Percentiles rank a stretch among this genome's conserved stretches.
Conservation (phyloP, 1,284 basidiomycete species). For the Leccinum colubrinum region DNA sequence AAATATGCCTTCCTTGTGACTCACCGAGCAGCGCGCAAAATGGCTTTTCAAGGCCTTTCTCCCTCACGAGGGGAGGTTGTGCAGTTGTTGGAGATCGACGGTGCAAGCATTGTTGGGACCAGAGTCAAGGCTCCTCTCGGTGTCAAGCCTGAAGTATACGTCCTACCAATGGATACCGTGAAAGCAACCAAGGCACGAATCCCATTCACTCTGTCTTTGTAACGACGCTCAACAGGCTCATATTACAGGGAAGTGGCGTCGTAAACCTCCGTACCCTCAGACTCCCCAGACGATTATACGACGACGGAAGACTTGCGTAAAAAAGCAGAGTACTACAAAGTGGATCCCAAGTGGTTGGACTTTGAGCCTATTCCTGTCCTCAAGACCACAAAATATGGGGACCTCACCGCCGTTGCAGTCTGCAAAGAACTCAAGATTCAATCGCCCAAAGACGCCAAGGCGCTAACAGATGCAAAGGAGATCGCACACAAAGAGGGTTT, state of each 20-base stretch:
- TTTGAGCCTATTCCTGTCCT: no score
- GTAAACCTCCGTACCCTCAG: slow-evolving; percentile 97
- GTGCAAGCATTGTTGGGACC: slow-evolving; percentile 83
- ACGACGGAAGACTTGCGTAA: slow-evolving; percentile 93
- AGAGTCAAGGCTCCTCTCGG: slow-evolving; percentile 90
- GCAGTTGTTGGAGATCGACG: slow-evolving; percentile 76
- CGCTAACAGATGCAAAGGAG: slow-evolving; percentile 96
- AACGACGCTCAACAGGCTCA: neutral
- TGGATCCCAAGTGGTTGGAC: no score
- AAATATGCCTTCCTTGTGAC: slow-evolving; percentile 91
- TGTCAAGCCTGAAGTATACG: slow-evolving; percentile 86
- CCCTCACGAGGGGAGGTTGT: slow-evolving; percentile 68
- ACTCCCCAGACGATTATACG: slow-evolving; percentile 97
- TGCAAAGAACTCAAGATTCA: slow-evolving; percentile 93
- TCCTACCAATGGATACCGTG: slow-evolving; percentile 98
- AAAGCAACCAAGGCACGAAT: slow-evolving; percentile 78
- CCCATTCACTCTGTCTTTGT: neutral
- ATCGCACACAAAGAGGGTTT: slow-evolving; percentile 99
- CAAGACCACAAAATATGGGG: no score
- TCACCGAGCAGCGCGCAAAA: slow-evolving; percentile 90
- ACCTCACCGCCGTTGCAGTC: slow-evolving; percentile 57
- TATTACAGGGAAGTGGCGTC: slow-evolving; percentile 86
- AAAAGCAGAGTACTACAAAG: slow-evolving; percentile 67
- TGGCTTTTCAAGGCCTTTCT: slow-evolving; percentile 93
- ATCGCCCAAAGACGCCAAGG: slow-evolving; percentile 92